Evolutionary conservation across 2,329 filamentous ascomycete genomes (phyloP), one percentile per base, ranked within the genome.

Genomic region (Fusarium palustre): DNA sequence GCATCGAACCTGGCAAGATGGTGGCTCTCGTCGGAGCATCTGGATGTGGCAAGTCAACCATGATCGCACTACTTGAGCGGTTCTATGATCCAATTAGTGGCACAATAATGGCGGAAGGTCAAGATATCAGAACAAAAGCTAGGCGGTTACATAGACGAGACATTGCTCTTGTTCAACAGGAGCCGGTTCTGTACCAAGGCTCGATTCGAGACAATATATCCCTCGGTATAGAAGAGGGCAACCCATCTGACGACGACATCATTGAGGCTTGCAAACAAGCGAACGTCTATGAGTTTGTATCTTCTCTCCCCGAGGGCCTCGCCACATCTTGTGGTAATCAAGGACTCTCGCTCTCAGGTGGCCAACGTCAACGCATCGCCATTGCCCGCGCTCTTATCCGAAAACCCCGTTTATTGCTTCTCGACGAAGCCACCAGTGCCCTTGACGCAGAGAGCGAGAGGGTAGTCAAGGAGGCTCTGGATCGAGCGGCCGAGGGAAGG

Each of bases 341-440:
- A 49, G 91, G 91, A 1, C 86, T 90, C 20, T 89, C 90, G 61
- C 81, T 94, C 2, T 92, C 89, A 2, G 91, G 91, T 25, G 91
- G 91, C 1, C 91, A 94, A 76, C 83, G 90, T 10, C 91, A 93
- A 76, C 87, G 90, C 24, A 86, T 92, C 34, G 90, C 91, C 11
- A 93, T 94, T 65, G 91, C 91, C 0, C 84, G 91, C 10, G 89
- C 89, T 13, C 88, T 93, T 30, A 84, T 93, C 55, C 87, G 90
- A 46, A 81, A 88, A 52, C 91, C 91, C 0, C 80, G 82, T 1
- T 87, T 94, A 3, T 79, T 94, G 5, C 85, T 94, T 8, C 81
- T 94, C 0, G 91, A 94, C 71, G 91, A 94, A 78, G 91, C 91
- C 2, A 94, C 91, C 0, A 82, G 79, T 22, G 82, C 82, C 0